Percentiles rank a stretch among this genome's conserved stretches.
phyloP scores from a whole-genome alignment of 495 filamentous ascomycete genomes.

The Rostrohypoxylon terebratum region DNA sequence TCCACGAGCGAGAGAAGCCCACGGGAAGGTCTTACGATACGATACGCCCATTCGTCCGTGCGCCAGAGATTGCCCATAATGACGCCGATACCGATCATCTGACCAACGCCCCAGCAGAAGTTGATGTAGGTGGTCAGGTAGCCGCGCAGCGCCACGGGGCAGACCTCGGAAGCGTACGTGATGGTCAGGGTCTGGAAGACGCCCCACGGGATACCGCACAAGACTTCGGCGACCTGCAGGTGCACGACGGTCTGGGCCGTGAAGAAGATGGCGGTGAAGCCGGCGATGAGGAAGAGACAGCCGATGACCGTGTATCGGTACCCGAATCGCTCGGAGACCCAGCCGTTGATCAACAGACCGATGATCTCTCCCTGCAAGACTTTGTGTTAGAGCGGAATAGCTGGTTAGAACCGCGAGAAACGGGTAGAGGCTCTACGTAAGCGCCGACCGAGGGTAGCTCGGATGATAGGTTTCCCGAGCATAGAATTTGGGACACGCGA shows the following conservation, averaged over 20 bases:
- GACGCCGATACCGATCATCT: conserved; percentile 79
- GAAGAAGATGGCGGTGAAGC: conserved; percentile 81
- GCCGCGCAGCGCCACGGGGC: conserved; percentile 75
- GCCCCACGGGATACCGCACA: conserved; percentile 82
- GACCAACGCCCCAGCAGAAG: conserved; percentile 84
- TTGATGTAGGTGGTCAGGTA: conserved; percentile 86
- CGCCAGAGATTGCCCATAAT: conserved; percentile 70
- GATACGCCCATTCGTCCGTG: conserved; percentile 70
- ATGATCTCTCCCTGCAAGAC: conserved; percentile 72
- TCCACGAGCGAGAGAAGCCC: not conserved
- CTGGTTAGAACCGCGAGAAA: not conserved
- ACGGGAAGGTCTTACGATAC: conserved; percentile 54
- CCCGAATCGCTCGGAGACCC: conserved; percentile 78
- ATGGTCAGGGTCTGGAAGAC: conserved; percentile 83
- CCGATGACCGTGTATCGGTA: conserved; percentile 78
- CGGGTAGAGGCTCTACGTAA: not conserved
- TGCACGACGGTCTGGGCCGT: conserved; percentile 75
- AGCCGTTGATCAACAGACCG: conserved; percentile 81
- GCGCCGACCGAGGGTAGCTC: not conserved
- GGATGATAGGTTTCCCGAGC: not conserved
- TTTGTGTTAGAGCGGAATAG: conserved; percentile 16
- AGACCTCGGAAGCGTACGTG: conserved; percentile 85
- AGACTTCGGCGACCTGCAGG: conserved; percentile 77
- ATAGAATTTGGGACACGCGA: not conserved
- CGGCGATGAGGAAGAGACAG: conserved; percentile 72